Evolutionary conservation across 2,329 filamentous ascomycete species (phyloP).

Genomic region (Thelonectria discophora): DNA sequence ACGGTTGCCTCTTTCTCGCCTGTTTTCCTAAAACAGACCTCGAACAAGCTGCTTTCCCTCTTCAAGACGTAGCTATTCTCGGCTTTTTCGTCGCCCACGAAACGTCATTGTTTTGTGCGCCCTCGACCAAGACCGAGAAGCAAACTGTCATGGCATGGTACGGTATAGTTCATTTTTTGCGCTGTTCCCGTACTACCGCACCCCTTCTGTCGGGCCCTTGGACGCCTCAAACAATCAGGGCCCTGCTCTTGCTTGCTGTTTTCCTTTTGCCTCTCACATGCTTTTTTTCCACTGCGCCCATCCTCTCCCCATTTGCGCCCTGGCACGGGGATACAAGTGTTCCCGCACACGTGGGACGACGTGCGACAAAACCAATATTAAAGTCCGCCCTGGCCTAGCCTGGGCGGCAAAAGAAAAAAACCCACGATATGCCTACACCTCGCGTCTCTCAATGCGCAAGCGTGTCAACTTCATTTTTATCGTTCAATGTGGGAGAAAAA

Average conservation of each 20-base stretch:
- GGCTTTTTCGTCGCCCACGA: neutral
- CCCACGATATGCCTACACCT: conserved; percentile 71
- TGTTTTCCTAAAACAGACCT: conserved; percentile 22
- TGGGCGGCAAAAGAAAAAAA: too few relatives aligned
- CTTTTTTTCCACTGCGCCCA: neutral
- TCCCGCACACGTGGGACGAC: neutral
- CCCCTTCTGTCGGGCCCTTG: too few relatives aligned
- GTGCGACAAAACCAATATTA: conserved; percentile 12
- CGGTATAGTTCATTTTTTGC: neutral
- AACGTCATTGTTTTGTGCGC: conserved; percentile 24
- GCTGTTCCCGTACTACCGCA: neutral
- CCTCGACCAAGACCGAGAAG: neutral
- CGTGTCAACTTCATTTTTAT: conserved; percentile 65
- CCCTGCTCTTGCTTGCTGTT: neutral
- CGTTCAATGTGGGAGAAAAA: conserved; percentile 71
- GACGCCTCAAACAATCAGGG: neutral
- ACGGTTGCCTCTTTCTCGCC: conserved; percentile 13
- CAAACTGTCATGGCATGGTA: neutral
- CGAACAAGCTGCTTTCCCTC: conserved; percentile 14
- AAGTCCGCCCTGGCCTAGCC: conserved; percentile 38
- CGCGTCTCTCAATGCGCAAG: conserved; percentile 65
- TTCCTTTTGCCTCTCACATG: neutral
- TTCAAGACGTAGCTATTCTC: neutral
- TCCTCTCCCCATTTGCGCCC: neutral
- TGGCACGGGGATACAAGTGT: conserved; percentile 16